Evolutionary conservation across 2,329 filamentous ascomycete species (phyloP).

Genomic region (Cercospora brassicicola): DNA sequence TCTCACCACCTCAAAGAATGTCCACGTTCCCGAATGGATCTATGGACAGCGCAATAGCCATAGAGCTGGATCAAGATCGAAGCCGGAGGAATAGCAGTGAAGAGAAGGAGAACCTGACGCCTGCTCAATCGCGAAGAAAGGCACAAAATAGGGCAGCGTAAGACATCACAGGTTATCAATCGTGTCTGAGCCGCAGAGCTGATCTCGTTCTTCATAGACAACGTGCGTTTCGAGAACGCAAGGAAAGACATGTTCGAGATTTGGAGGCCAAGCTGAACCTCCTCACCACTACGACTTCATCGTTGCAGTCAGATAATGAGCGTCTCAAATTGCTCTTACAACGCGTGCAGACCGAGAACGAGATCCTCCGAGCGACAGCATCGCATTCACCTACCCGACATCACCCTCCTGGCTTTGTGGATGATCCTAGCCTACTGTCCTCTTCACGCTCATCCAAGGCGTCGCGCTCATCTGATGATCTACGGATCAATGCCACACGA

Average conservation of each 20-base stretch:
- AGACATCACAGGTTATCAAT: constrained; percentile 37
- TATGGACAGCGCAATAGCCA: constrained; percentile 46
- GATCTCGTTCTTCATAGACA: constrained; percentile 59
- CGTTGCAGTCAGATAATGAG: constrained; percentile 79
- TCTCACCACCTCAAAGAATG: constrained; percentile 31
- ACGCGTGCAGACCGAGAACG: constrained; percentile 83
- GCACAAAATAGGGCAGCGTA: constrained; percentile 73
- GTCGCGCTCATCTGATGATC: constrained; percentile 23
- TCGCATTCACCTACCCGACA: constrained; percentile 48
- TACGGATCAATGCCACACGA: constrained; percentile 17
- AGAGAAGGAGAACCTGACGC: constrained; percentile 50
- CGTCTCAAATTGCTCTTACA: constrained; percentile 80
- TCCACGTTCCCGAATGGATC: constrained; percentile 40
- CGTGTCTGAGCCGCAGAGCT: neutral
- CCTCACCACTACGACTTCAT: constrained; percentile 71
- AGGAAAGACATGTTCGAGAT: constrained; percentile 91
- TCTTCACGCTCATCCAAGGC: constrained; percentile 24
- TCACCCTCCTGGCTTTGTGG: constrained; percentile 43
- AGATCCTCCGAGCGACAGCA: constrained; percentile 82
- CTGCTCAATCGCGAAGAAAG: constrained; percentile 60
- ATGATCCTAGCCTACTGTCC: constrained; percentile 31
- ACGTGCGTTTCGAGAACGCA: constrained; percentile 92
- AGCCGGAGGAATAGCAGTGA: constrained; percentile 47
- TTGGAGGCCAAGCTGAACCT: constrained; percentile 80
- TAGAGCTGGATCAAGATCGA: constrained; percentile 40